Conservation (phyloP, 2,329 filamentous ascomycete species). For the Elsinoe perseae region DNA sequence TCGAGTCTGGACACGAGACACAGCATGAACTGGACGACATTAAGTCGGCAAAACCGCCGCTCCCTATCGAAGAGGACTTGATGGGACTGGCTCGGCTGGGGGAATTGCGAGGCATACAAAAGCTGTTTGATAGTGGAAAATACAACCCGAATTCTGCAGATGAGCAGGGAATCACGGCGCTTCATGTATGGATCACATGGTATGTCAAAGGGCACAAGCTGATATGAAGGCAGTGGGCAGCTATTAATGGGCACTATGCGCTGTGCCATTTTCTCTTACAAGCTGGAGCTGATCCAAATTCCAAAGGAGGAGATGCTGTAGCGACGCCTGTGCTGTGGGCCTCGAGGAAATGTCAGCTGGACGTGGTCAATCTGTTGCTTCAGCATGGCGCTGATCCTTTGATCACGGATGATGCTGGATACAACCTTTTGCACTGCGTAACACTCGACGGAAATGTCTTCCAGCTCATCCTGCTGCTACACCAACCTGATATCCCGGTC, state of each 20-base stretch:
- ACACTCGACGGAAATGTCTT: constrained; percentile 96
- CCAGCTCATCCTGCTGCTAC: constrained; percentile 77
- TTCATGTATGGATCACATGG: constrained; percentile 62
- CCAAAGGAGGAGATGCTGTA: constrained; percentile 88
- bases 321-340: constrained; percentile 96
- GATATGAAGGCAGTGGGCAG: constrained; percentile 66
- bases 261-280: constrained; percentile 94
- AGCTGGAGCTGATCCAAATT: constrained; percentile 81
- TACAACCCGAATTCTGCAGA: constrained; percentile 78
- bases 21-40: constrained; percentile 30
- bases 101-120: constrained; percentile 79
- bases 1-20: constrained; percentile 4
- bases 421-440: constrained; percentile 94
- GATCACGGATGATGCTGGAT: constrained; percentile 87
- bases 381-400: constrained; percentile 88
- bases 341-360: constrained; percentile 92
- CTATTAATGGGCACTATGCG: constrained; percentile 96
- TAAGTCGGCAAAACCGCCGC: constrained; percentile 28
- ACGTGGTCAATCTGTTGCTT: constrained; percentile 86
- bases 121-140: constrained; percentile 75
- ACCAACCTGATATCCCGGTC: constrained; percentile 82
- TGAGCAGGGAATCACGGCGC: constrained; percentile 85
- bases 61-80: constrained; percentile 65
- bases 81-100: constrained; percentile 92
- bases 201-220: neutral